Percentiles rank a stretch among this genome's conserved stretches.
phyloP scores from a whole-genome alignment of 108 stramenopile species.

The Licmophora abbreviata region DNA sequence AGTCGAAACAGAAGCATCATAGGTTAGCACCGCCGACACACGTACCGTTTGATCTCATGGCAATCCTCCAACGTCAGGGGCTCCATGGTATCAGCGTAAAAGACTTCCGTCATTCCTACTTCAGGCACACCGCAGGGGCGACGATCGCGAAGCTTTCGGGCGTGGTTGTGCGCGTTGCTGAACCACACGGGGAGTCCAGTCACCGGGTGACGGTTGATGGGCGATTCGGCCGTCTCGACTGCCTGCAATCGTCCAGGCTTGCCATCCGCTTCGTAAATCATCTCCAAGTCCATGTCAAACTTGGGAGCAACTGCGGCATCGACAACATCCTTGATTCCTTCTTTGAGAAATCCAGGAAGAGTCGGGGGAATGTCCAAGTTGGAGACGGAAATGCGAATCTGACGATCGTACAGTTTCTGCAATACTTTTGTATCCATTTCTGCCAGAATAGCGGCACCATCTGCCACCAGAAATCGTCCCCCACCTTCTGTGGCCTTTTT shows the following conservation, averaged over 20 bases:
- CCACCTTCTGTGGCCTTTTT: constrained; percentile 85
- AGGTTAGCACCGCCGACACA: too few relatives aligned
- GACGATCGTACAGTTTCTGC: constrained; percentile 65
- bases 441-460: constrained; percentile 82
- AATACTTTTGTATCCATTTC: constrained; percentile 66
- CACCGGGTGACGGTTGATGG: constrained; percentile 86
- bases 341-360: constrained; percentile 55
- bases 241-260: constrained; percentile 83
- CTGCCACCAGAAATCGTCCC: constrained; percentile 82
- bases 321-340: constrained; percentile 63
- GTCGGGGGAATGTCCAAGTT: constrained; percentile 74
- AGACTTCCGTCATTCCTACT: constrained; percentile 92
- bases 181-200: constrained; percentile 87
- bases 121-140: constrained; percentile 86
- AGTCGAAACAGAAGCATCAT: too few relatives aligned
- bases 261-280: constrained; percentile 84
- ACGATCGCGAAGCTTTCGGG: constrained; percentile 76
- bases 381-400: constrained; percentile 78
- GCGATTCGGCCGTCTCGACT: constrained; percentile 72
- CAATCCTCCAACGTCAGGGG: constrained; percentile 76
- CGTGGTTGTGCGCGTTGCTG: constrained; percentile 88
- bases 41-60: constrained; percentile 69
- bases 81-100: constrained; percentile 86
- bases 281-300: constrained; percentile 92
- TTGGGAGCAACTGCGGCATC: constrained; percentile 82